phyloP scores from a whole-genome alignment of 768 basidiomycete genomes.

The Rickenella mellea region DNA sequence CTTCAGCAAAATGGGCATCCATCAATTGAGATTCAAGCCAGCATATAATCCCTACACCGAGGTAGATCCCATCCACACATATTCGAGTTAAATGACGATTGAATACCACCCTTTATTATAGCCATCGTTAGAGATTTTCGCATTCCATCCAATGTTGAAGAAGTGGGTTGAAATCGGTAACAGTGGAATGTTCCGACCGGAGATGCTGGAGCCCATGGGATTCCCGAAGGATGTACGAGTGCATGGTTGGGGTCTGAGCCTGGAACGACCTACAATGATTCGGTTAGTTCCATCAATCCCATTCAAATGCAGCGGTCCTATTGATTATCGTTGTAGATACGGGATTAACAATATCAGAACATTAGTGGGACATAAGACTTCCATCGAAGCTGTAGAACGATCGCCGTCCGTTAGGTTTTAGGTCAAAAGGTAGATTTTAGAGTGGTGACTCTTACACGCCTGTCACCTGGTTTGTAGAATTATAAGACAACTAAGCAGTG shows the following conservation, averaged over 20 bases:
- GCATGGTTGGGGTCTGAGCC: constrained; percentile 90
- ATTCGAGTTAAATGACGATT: constrained; percentile 1
- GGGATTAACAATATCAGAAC: constrained; percentile 97
- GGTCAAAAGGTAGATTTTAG: constrained; percentile 6
- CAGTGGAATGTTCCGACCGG: constrained; percentile 98
- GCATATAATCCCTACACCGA: constrained; percentile 99
- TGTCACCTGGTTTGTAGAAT: too few species aligned
- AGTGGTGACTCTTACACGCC: too few species aligned
- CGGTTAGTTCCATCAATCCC: constrained; percentile 44
- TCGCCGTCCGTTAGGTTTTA: constrained; percentile 89
- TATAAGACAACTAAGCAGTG: too few species aligned
- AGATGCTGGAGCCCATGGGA: constrained; percentile 99
- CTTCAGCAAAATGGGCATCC: constrained; percentile 96
- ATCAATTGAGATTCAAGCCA: constrained; percentile 92
- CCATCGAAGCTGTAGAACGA: constrained; percentile 81
- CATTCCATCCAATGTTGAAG: constrained; percentile 88
- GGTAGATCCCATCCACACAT: constrained; percentile 28
- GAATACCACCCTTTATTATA: constrained; percentile 20
- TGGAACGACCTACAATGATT: constrained; percentile 99
- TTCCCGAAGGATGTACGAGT: constrained; percentile 94
- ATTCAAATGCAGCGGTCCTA: background rate
- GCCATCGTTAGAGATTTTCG: constrained; percentile 97
- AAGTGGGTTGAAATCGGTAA: constrained; percentile 99
- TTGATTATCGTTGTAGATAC: constrained; percentile 43
- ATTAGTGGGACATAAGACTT: constrained; percentile 93